A percentile compares a stretch with the other conserved stretches of the same genome.
These are phyloP conservation scores for Gnetum montanum DNA, from an alignment of 75 land plant species.

Conservation along the genomic window DNA sequence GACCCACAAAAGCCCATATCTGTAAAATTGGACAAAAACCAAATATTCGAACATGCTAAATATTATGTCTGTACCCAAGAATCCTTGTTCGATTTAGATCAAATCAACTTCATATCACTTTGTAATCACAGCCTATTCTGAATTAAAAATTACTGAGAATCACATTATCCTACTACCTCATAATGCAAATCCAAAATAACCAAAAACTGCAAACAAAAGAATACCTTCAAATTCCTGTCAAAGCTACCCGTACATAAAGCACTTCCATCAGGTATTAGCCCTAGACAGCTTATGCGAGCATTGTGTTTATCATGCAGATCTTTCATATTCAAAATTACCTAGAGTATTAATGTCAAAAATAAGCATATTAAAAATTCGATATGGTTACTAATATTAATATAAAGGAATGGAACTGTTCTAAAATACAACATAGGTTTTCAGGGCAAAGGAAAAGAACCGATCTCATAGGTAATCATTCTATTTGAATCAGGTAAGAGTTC, in stretches of 20 bases:
- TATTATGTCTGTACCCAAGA: background rate
- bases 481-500: too few species aligned
- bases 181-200: background rate
- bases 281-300: conserved; percentile 67
- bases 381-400: too few species aligned
- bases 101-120: background rate
- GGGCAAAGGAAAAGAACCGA: background rate
- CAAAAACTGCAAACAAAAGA: background rate
- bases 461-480: background rate
- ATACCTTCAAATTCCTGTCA: conserved; percentile 88
- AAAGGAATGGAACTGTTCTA: too few species aligned
- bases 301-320: conserved; percentile 57
- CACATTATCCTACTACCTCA: too few species aligned
- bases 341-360: background rate
- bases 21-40: conserved; percentile 4
- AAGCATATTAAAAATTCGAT: background rate
- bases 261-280: conserved; percentile 90
- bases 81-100: background rate
- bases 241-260: conserved; percentile 98
- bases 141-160: background rate
- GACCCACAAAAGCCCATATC: conserved; percentile 51
- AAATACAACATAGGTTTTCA: too few species aligned
- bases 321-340: conserved; percentile 80
- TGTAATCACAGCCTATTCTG: background rate
- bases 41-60: background rate